These are phyloP conservation scores for Urtica urens DNA, from an alignment of 306 rosid species.

Conservation along the genomic window DNA sequence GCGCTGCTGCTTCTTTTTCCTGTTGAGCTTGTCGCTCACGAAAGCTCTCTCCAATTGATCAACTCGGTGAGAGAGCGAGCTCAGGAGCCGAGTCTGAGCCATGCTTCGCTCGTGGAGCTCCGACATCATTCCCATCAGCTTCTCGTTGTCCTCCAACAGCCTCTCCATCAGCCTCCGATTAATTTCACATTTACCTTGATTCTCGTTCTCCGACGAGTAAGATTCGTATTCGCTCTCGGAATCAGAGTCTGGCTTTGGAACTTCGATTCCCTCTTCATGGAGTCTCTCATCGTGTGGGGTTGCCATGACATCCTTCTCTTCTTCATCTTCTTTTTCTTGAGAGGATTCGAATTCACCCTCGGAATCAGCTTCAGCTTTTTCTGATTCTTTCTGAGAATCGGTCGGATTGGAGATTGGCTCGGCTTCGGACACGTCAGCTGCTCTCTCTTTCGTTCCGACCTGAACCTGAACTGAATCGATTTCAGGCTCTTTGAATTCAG, in stretches of 20 bases:
- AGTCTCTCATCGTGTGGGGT: too few relatives aligned
- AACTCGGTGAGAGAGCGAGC: constrained; percentile 49
- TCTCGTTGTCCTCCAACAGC: constrained; percentile 52
- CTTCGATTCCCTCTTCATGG: too few relatives aligned
- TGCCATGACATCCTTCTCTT: too few relatives aligned
- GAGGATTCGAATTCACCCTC: constrained; percentile 14
- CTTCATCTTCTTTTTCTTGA: background rate
- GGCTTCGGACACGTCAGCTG: background rate
- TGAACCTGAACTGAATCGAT: background rate
- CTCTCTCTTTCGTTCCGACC: background rate
- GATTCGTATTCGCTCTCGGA: constrained; percentile 14
- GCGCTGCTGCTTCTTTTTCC: constrained; percentile 33
- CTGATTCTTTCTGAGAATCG: background rate
- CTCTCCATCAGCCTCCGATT: constrained; percentile 24
- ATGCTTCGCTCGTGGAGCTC: constrained; percentile 38
- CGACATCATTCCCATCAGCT: constrained; percentile 46
- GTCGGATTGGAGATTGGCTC: background rate
- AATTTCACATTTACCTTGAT: background rate
- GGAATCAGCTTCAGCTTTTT: background rate
- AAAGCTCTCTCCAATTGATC: constrained; percentile 49
- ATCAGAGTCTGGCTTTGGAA: background rate
- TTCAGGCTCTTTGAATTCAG: background rate
- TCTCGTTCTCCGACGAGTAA: background rate
- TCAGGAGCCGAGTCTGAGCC: constrained; percentile 34
- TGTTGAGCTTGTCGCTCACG: constrained; percentile 34